Percentiles rank a stretch among this genome's conserved stretches.
Evolutionary conservation across 140 eudicot genomes (phyloP).

Genomic region (Cichorium intybus): DNA sequence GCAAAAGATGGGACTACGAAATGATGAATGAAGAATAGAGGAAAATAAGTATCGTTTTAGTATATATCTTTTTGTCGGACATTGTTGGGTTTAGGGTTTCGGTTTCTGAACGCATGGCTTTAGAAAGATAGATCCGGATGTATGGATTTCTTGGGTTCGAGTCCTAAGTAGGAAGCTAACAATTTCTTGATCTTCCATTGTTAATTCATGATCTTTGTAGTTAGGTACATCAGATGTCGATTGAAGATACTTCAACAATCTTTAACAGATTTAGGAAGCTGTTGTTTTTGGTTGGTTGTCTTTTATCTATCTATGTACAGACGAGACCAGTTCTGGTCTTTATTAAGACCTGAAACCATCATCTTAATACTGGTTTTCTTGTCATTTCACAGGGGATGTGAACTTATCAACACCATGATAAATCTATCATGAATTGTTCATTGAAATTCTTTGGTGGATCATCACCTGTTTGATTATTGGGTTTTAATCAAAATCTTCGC

Average conservation of each 20-base stretch:
- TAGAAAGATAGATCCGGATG: constrained; percentile 88
- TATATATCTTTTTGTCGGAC: not conserved
- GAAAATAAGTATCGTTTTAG: constrained; percentile 4
- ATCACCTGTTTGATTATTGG: too few relatives aligned
- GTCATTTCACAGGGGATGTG: constrained; percentile 31
- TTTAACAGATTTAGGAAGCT: constrained; percentile 15
- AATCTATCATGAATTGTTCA: constrained; percentile 7
- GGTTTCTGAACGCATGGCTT: constrained; percentile 72
- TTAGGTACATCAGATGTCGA: constrained; percentile 29
- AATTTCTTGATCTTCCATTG: constrained; percentile 33
- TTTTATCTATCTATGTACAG: constrained; percentile 13
- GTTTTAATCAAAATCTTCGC: too few relatives aligned
- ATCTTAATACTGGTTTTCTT: constrained; percentile 24
- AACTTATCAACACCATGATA: not conserved
- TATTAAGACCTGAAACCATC: too few relatives aligned
- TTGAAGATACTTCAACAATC: constrained; percentile 31
- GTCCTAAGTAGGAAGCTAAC: constrained; percentile 36
- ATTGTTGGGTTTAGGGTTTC: constrained; percentile 21
- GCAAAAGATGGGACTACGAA: constrained; percentile 14
- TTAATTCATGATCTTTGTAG: constrained; percentile 35
- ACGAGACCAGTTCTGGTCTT: not conserved
- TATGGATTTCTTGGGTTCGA: constrained; percentile 60
- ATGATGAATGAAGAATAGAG: constrained; percentile 7
- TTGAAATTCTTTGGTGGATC: too few relatives aligned
- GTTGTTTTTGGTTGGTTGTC: constrained; percentile 28